A percentile compares a stretch with the other conserved stretches of the same genome.
These are phyloP conservation scores for Chionographis japonica DNA, from an alignment of 106 monocot species.

Conservation along the genomic window DNA sequence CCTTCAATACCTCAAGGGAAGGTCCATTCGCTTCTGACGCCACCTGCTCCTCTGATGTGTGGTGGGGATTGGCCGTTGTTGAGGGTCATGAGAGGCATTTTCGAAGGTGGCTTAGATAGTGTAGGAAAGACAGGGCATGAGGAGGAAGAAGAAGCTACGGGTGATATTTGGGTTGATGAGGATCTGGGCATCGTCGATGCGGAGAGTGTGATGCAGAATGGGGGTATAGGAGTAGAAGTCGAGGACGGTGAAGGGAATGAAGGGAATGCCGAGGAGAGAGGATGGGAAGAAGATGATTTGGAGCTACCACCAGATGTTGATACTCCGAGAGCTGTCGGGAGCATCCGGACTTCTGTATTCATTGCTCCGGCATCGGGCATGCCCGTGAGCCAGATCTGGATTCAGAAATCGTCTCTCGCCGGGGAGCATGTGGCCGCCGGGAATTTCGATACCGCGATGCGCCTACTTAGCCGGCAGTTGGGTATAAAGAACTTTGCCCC, in stretches of 20 bases:
- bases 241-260: constrained; percentile 27
- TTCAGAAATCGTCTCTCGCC: constrained; percentile 58
- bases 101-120: constrained; percentile 43
- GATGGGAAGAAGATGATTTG: constrained; percentile 64
- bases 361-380: constrained; percentile 45
- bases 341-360: constrained; percentile 27
- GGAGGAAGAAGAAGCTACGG: constrained; percentile 32
- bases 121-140: constrained; percentile 18
- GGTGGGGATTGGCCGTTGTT: constrained; percentile 56
- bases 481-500: constrained; percentile 58
- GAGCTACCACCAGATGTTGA: constrained; percentile 44
- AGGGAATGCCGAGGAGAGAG: constrained; percentile 36
- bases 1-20: constrained; percentile 36
- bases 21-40: constrained; percentile 38
- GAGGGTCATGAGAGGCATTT: constrained; percentile 62
- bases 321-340: constrained; percentile 21
- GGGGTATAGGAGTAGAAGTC: constrained; percentile 13
- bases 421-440: constrained; percentile 64
- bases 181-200: constrained; percentile 33
- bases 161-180: constrained; percentile 40
- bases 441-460: constrained; percentile 55
- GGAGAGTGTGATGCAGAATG: constrained; percentile 19
- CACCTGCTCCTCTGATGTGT: constrained; percentile 37
- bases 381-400: constrained; percentile 64
- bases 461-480: constrained; percentile 50